These are phyloP conservation scores for Croton laevigatus DNA, from an alignment of 441 rosid species.

Conservation along the genomic window DNA sequence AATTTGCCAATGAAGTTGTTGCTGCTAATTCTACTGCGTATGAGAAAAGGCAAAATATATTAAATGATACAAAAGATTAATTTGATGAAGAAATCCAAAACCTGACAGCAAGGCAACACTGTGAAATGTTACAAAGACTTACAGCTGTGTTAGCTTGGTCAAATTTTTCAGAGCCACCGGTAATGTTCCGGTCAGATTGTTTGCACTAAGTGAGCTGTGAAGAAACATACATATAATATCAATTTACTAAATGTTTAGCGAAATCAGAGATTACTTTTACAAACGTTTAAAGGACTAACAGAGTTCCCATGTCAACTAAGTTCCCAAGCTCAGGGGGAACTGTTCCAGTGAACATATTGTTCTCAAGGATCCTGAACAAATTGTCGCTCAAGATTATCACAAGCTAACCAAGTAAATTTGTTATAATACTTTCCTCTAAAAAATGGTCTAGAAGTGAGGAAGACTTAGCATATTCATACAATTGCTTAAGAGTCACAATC, in stretches of 20 bases:
- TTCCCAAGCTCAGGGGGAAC: constrained; percentile 44
- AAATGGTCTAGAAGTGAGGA: too few relatives aligned
- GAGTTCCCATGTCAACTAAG: constrained; percentile 31
- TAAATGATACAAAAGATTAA: too few relatives aligned
- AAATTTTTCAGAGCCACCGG: constrained; percentile 22
- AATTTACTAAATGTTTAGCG: not conserved
- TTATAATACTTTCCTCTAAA: not conserved
- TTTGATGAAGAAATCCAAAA: not conserved
- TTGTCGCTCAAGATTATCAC: not conserved
- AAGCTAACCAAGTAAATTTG: not conserved
- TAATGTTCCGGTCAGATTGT: constrained; percentile 29
- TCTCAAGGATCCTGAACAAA: constrained; percentile 37
- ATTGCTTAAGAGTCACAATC: constrained; percentile 31
- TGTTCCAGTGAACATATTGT: constrained; percentile 41
- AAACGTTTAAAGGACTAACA: constrained; percentile 32
- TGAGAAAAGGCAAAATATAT: too few relatives aligned
- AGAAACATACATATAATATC: not conserved
- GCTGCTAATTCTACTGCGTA: constrained; percentile 37
- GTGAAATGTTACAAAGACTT: constrained; percentile 13
- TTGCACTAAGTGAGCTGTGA: constrained; percentile 29
- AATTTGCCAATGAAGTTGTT: constrained; percentile 38
- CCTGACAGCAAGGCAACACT: not conserved
- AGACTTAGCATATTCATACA: too few relatives aligned
- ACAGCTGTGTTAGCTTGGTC: constrained; percentile 33
- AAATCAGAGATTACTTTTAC: not conserved